phyloP scores from a whole-genome alignment of 2,329 filamentous ascomycete genomes.

The Stemphylium beticola region DNA sequence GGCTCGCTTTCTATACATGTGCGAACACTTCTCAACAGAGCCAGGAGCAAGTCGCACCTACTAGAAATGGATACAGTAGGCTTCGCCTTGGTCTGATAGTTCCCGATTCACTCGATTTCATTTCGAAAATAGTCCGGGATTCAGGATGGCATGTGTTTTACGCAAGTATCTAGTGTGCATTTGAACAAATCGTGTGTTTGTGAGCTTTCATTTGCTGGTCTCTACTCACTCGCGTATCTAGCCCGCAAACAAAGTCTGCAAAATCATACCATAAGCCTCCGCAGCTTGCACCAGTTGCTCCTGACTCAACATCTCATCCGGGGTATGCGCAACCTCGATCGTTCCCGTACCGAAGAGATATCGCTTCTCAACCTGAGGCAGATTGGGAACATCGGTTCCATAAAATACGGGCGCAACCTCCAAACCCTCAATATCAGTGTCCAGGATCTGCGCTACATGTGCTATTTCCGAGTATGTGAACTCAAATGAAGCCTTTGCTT shows the following conservation, averaged over 20 bases:
- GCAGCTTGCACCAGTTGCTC: constrained; percentile 30
- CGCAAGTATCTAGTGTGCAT: no score
- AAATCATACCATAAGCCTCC: constrained; percentile 32
- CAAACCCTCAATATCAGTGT: constrained; percentile 30
- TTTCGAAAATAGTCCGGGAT: no score
- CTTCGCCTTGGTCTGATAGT: no score
- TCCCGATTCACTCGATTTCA: no score
- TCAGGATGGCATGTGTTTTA: no score
- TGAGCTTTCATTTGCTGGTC: no score
- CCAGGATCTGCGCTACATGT: constrained; percentile 25
- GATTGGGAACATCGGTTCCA: constrained; percentile 32
- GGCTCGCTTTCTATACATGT: no score
- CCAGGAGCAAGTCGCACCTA: no score
- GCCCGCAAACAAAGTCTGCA: constrained; percentile 23
- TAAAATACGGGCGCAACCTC: constrained; percentile 33
- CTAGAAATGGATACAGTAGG: no score
- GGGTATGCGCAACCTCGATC: constrained; percentile 33
- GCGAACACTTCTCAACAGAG: no score
- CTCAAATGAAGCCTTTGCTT: constrained; percentile 22
- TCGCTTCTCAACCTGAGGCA: constrained; percentile 29
- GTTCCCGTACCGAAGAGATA: constrained; percentile 31
- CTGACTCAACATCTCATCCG: constrained; percentile 27
- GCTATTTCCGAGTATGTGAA: constrained; percentile 14
- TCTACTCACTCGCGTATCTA: neutral
- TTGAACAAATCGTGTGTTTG: no score